Base-by-base conservation (phyloP, 371 early-diverging fungal genomes). In the Dinochytrium kinnereticum region DNA sequence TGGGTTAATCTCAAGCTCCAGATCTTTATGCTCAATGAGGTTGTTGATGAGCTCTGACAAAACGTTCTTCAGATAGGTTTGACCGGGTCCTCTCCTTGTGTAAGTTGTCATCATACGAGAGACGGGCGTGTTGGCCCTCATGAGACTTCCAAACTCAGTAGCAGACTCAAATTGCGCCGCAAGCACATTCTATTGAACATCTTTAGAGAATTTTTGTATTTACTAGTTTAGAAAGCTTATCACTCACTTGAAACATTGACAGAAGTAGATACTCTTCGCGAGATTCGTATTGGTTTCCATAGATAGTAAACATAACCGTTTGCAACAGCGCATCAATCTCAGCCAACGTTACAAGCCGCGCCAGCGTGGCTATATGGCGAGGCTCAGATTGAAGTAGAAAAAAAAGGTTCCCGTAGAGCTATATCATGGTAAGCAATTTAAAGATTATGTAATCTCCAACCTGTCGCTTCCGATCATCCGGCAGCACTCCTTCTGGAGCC, bases 101-200 rank as follows among this genome's bases (percentile, higher is more conserved):
- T 96, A 97, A 1, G 96, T 95, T 37, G 95, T 96, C 93, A 97
- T 93, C 95, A 96, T 95, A 34, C 97, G 90, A 1, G 96, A 96
- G 2, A 95, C 95, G 0, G 98, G 96, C 5, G 96, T 96, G 80
- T 97, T 97, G 57, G 96, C 96, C 31, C 98, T 91, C 71, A 97
- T 83, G 21, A 96, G 83, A 21, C 91, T 92, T 49, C 92, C 90
- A 72, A 95, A 96, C 72, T 96, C 96, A 5, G 90, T 90, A 0
- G 95, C 90, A 19, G 91, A 87, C 72, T 95, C 96, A 78, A 97
- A 95, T 80, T 97, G 95, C 2, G 91, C 91, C 1, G 94, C 90
- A 44, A 97, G 81, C 26, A 95, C 96, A 49, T 91, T 91, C 93
- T 93, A 55, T 39, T 19, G 39, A 26, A 36, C 44, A 1, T 2